phyloP scores from a whole-genome alignment of 176 grass and related monocot genomes.

The Carex myosuroides region DNA sequence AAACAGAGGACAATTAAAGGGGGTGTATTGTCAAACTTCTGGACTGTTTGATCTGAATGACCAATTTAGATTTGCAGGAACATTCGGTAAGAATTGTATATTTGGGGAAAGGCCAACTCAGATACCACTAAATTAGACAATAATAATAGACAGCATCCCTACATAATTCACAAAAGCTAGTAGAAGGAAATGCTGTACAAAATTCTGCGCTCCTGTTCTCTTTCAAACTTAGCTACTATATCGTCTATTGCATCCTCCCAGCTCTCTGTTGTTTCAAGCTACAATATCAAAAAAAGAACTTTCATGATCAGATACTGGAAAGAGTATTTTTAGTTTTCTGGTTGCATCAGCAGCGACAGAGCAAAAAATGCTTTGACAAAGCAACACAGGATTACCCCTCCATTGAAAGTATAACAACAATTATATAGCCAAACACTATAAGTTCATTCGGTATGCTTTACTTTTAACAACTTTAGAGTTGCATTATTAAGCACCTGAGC shows the following conservation, averaged over 20 bases:
- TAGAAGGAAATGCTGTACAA: constrained; percentile 48
- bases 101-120: background rate
- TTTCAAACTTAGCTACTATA: constrained; percentile 39
- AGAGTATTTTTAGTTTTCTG: background rate
- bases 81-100: background rate
- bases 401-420: background rate
- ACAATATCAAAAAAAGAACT: background rate
- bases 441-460: background rate
- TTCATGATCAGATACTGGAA: background rate
- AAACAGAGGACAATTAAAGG: background rate
- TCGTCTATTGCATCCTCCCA: constrained; percentile 51
- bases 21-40: background rate
- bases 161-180: background rate
- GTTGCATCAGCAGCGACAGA: background rate
- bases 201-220: constrained; percentile 37
- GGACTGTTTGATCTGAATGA: background rate
- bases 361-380: background rate
- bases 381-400: background rate
- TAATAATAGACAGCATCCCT: background rate
- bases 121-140: background rate
- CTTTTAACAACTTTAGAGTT: background rate
- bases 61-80: background rate
- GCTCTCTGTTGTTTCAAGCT: constrained; percentile 37
- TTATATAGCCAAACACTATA: background rate
- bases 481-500: background rate